Evolutionary conservation across 306 rosid genomes (phyloP), one percentile per base, ranked within the genome.

Genomic region (Senna siamea): DNA sequence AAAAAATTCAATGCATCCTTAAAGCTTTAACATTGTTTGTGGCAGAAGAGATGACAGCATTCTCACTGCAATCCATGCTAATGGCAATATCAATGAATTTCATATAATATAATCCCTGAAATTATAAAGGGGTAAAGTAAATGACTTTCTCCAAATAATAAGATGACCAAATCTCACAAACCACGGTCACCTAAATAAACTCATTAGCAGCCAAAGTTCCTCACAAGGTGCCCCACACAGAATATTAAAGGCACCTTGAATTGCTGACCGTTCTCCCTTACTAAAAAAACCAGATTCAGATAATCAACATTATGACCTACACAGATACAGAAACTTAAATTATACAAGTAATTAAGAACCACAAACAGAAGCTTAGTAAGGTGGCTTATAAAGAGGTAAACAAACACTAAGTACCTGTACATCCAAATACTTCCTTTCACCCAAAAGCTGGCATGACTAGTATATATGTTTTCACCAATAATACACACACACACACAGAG

Each of bases 351-450:
- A 58, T 13, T 48, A 51, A 17, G 26, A 53, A 57, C 50, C 20
- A 18, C 22, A 71, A 70, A 40, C 1, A 20, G 40, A 55, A 71
- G 61, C 60, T 32, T 41, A 70, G 62, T 78, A 74, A 54, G 46
- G 23, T 56, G 62, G 66, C 66, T n/a, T n/a, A 30, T 48, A 7
- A 58, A 13, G 14, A 72, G 22, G 76, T 14, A 70, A 62, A 38
- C 37, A 56, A 67, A 66, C 41, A 44, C 71, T 28, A 60, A 18
- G 40, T 74, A 77, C 85, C 83, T 84, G 61, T 40, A 61, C 44
- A 50, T 19, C 72, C 10, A 37, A 50, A 43, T 38, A 35, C 63
- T 23, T 18, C 63, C 58, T 62, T 74, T 19, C 22, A 70, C 46
- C 43, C 66, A 47, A 64, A 75, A 72, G 72, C 71, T 59, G 53